Evolutionary conservation across 1,284 basidiomycete species (phyloP), one percentile per base, ranked within the genome.

Genomic region (Caloboletus firmus): DNA sequence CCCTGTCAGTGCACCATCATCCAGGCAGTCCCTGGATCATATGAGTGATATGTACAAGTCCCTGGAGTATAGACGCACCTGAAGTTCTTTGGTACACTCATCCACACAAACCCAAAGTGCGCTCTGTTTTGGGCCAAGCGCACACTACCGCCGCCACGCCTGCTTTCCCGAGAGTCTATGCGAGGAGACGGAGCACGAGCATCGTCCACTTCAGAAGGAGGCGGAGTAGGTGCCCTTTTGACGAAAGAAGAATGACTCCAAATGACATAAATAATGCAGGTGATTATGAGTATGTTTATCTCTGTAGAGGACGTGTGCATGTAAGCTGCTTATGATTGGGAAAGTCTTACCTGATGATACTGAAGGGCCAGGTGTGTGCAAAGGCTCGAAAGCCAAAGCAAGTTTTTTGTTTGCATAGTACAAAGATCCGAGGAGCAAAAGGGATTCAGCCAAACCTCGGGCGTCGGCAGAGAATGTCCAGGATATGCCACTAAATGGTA

Each of bases 61-160:
- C 18, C 51, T 22, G 18, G 12, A 24, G n/a, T 15, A 49, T 30
- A 49, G 31, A 62, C 74, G 30, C 57, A 88, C 89, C 89, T 78
- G 65, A 90, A 93, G 63, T 92, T 91, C 69, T 91, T 90, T 0
- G 88, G 87, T 10, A 91, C 89, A n/a, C 90, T 89, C 90, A 92
- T 92, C 89, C 89, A 92, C 31, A 92, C 78, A 65, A 85, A 88
- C 34, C 84, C 82, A 58, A 83, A 82, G 57, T 81, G 78, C n/a
- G 73, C 69, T 70, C 78, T 80, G 56, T 70, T 75, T 18, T 65
- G 60, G 42, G 60, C 49, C 46, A 46, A 62, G 49, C 66, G 58
- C 55, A 63, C 52, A 58, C 67, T 43, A 53, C 62, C 62, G 5
- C 24, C 62, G 5, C 24, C 24, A 52, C 79, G 79, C 64, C 69